A percentile compares a stretch with the other conserved stretches of the same genome.
Conservation (phyloP, 768 basidiomycete species). For the Hydnomerulius pinastri region DNA sequence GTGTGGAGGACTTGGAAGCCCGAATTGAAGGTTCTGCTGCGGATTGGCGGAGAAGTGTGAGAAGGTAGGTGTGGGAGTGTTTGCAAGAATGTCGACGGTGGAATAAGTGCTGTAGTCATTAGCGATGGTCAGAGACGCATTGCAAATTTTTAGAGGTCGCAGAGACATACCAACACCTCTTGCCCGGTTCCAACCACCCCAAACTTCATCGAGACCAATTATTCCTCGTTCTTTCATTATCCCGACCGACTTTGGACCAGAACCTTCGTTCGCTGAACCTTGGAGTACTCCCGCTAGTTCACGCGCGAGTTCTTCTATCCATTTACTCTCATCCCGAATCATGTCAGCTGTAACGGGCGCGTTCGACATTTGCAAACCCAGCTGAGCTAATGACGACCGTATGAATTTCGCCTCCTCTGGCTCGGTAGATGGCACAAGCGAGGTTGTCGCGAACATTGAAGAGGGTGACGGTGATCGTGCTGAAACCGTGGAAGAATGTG, state of each 20-base stretch:
- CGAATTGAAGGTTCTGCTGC: conserved; percentile 65
- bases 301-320: conserved; percentile 76
- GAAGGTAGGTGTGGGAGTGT: conserved; percentile 66
- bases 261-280: conserved; percentile 31
- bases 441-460: conserved; percentile 24
- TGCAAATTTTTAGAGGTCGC: neutral
- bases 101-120: conserved; percentile 70
- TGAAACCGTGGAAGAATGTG: conserved; percentile 20
- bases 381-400: conserved; percentile 83
- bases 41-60: conserved; percentile 69
- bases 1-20: conserved; percentile 84
- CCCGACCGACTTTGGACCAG: conserved; percentile 38
- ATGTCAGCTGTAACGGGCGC: conserved; percentile 88
- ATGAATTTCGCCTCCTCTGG: conserved; percentile 88
- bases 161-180: conserved; percentile 72
- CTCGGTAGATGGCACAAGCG: conserved; percentile 48
- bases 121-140: neutral
- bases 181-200: conserved; percentile 95
- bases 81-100: conserved; percentile 83
- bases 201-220: conserved; percentile 88
- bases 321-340: conserved; percentile 78
- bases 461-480: conserved; percentile 21
- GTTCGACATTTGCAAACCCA: conserved; percentile 78
- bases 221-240: conserved; percentile 82
- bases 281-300: conserved; percentile 80